Percentiles rank a stretch among this genome's conserved stretches.
phyloP scores from a whole-genome alignment of 2,329 filamentous ascomycete genomes.

The Pestalotiopsis sp. region DNA sequence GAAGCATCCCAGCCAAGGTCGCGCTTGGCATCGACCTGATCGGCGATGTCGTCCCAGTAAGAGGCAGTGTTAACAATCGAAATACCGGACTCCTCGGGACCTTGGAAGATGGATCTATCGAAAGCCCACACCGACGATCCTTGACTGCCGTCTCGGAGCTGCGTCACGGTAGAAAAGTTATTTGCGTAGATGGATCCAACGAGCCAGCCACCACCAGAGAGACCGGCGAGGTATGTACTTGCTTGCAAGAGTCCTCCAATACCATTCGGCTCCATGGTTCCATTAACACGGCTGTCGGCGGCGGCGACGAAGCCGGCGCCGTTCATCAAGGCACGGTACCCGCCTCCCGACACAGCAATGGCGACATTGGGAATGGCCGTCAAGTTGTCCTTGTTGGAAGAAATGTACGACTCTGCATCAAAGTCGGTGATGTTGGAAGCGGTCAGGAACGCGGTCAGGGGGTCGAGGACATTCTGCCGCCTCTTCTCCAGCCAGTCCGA shows the following conservation, averaged over 20 bases:
- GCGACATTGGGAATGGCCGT: conserved; percentile 53
- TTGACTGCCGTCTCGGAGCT: conserved; percentile 31
- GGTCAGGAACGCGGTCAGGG: conserved; percentile 75
- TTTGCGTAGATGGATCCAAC: conserved; percentile 75
- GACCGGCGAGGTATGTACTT: conserved; percentile 71
- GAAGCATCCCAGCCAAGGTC: conserved; percentile 66
- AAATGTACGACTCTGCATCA: conserved; percentile 62
- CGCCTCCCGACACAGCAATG: conserved; percentile 71
- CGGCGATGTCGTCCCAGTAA: conserved; percentile 65
- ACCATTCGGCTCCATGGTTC: conserved; percentile 61
- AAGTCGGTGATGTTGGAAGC: conserved; percentile 77
- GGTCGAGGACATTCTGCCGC: conserved; percentile 71
- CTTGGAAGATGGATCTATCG: conserved; percentile 37
- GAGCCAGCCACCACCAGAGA: conserved; percentile 78
- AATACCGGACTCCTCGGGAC: conserved; percentile 29
- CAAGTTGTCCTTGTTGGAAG: conserved; percentile 67
- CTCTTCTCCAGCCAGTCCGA: conserved; percentile 72
- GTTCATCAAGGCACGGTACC: conserved; percentile 72
- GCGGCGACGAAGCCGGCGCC: conserved; percentile 70
- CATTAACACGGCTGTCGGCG: conserved; percentile 66
- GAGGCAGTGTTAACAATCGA: conserved; percentile 29
- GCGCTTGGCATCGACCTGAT: conserved; percentile 62
- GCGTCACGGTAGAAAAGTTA: conserved; percentile 69
- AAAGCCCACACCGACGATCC: conserved; percentile 39
- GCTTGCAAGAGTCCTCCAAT: conserved; percentile 71